A percentile compares a stretch with the other conserved stretches of the same genome.
These are phyloP conservation scores for Limtongia smithiae DNA, from an alignment of 805 yeast genomes.

Conservation along the genomic window DNA sequence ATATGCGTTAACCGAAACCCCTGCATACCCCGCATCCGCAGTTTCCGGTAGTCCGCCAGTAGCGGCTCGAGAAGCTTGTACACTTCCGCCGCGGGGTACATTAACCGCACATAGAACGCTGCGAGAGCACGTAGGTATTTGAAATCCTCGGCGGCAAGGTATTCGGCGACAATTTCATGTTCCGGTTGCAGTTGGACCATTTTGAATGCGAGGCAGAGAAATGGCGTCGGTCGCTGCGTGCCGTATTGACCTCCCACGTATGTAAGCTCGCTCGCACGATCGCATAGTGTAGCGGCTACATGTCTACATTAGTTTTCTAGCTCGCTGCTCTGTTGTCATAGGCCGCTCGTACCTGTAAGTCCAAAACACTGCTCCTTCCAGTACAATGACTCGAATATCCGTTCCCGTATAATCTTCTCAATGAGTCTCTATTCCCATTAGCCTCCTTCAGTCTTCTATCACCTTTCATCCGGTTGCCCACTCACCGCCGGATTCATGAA, in stretches of 20 bases:
- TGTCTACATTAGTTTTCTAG: slow-evolving; percentile 1
- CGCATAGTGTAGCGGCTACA: slow-evolving; percentile 47
- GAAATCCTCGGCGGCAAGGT: slow-evolving; percentile 62
- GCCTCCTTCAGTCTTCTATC: not conserved
- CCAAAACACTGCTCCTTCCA: slow-evolving; percentile 57
- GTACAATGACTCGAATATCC: slow-evolving; percentile 53
- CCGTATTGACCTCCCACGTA: slow-evolving; percentile 59
- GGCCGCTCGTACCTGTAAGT: slow-evolving; percentile 37
- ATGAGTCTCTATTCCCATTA: slow-evolving; percentile 35
- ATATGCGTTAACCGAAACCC: slow-evolving; percentile 49
- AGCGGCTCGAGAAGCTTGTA: slow-evolving; percentile 53
- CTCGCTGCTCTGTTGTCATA: not conserved
- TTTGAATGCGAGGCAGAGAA: slow-evolving; percentile 72
- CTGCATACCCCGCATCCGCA: slow-evolving; percentile 47
- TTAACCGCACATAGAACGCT: slow-evolving; percentile 55
- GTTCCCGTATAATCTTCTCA: slow-evolving; percentile 57
- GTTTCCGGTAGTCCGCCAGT: slow-evolving; percentile 63
- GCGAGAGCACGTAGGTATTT: slow-evolving; percentile 71
- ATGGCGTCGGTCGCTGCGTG: slow-evolving; percentile 61
- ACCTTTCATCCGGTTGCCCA: no score
- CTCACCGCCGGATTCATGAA: slow-evolving; percentile 25
- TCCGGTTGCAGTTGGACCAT: slow-evolving; percentile 73
- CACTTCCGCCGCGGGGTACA: slow-evolving; percentile 45
- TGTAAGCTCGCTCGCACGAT: slow-evolving; percentile 45
- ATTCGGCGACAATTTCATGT: slow-evolving; percentile 51